phyloP scores from a whole-genome alignment of 2,329 filamentous ascomycete genomes.

The Apiospora sp. region DNA sequence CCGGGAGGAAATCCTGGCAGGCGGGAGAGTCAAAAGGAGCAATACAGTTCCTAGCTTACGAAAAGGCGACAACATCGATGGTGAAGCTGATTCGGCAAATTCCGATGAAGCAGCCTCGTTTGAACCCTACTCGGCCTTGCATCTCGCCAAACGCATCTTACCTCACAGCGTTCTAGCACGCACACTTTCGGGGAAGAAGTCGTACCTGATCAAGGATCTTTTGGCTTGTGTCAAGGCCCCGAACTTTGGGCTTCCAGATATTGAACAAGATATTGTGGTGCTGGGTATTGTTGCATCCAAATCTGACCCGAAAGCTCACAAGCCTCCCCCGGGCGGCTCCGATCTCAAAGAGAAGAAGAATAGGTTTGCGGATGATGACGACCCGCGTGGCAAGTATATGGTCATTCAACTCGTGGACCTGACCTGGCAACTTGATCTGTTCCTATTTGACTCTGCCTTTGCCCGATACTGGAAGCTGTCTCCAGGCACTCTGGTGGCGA shows the following conservation, averaged over 20 bases:
- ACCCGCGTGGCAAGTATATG: slow-evolving; percentile 86
- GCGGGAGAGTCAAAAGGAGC: slow-evolving; percentile 50
- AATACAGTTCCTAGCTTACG: slow-evolving; percentile 50
- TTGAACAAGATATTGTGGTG: slow-evolving; percentile 89
- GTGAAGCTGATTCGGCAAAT: slow-evolving; percentile 30
- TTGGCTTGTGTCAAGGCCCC: slow-evolving; percentile 83
- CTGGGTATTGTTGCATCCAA: slow-evolving; percentile 90
- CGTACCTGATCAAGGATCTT: slow-evolving; percentile 81
- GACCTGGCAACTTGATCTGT: slow-evolving; percentile 89
- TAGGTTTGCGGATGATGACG: slow-evolving; percentile 50
- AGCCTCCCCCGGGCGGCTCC: slow-evolving; percentile 47
- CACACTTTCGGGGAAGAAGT: slow-evolving; percentile 78
- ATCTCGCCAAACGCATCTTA: slow-evolving; percentile 83
- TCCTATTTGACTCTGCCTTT: slow-evolving; percentile 90
- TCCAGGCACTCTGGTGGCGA: slow-evolving; percentile 88
- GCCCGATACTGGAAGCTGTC: slow-evolving; percentile 94
- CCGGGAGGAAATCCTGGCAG: slow-evolving; percentile 67
- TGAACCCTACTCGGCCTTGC: slow-evolving; percentile 85
- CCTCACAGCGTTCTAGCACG: slow-evolving; percentile 82
- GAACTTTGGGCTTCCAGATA: slow-evolving; percentile 79
- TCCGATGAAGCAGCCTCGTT: slow-evolving; percentile 68
- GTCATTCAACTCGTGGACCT: slow-evolving; percentile 87
- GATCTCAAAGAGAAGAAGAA: slow-evolving; percentile 53
- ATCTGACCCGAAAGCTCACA: slow-evolving; percentile 76
- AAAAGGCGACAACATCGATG: slow-evolving; percentile 32